Evolutionary conservation across 306 rosid genomes (phyloP).

Genomic region (Quercus alba): DNA sequence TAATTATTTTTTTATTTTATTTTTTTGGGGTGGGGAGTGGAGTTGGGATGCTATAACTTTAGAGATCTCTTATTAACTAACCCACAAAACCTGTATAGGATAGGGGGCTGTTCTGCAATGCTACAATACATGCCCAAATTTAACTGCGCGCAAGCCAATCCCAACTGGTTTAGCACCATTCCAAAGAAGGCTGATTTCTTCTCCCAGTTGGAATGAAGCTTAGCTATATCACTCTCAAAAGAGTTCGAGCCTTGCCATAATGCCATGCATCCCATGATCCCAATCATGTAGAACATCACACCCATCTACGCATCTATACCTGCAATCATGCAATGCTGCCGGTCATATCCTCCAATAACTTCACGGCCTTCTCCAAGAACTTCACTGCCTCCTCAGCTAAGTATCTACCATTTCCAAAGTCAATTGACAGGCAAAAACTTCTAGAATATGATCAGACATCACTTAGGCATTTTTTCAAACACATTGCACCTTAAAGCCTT

Average conservation of each 20-base stretch:
- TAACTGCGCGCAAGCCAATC: constrained; percentile 74
- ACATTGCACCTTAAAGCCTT: too few species aligned
- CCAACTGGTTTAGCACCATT: constrained; percentile 76
- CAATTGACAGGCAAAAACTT: too few species aligned
- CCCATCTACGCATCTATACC: constrained; percentile 96
- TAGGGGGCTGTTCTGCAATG: too few species aligned
- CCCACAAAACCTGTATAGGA: too few species aligned
- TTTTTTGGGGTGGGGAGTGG: too few species aligned
- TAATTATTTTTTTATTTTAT: too few species aligned
- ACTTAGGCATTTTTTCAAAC: too few species aligned
- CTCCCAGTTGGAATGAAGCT: constrained; percentile 58
- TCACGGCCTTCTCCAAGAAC: constrained; percentile 65
- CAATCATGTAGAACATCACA: constrained; percentile 72
- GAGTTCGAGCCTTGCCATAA: constrained; percentile 56
- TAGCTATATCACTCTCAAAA: constrained; percentile 51
- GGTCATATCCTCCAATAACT: constrained; percentile 35
- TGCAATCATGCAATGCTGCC: constrained; percentile 58
- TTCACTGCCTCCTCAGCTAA: constrained; percentile 54
- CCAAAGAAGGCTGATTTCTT: constrained; percentile 68
- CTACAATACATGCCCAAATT: too few species aligned
- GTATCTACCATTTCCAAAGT: too few species aligned
- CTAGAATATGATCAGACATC: too few species aligned
- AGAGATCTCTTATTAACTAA: too few species aligned
- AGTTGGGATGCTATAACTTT: too few species aligned
- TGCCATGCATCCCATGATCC: constrained; percentile 36